Base-by-base conservation (phyloP, 345 rosid genomes). In the Arabis hirsuta region DNA sequence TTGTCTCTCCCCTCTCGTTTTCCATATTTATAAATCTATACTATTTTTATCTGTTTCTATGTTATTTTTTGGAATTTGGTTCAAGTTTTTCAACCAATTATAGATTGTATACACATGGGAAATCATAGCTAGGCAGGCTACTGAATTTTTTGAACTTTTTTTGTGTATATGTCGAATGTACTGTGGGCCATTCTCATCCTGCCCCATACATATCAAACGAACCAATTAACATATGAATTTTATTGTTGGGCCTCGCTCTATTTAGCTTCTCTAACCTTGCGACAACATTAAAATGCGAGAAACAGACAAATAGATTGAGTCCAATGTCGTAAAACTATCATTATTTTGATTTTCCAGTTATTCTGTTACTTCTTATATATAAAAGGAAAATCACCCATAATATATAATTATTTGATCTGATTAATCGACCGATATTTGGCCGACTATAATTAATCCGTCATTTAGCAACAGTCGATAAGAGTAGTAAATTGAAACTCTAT, bases 1-100 rank as follows among this genome's bases (percentile, higher is more conserved):
- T 61, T 69, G 59, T 62, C 69, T 69, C 31, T 59, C 50, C 43
- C 53, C 73, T 60, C 64, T 51, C 58, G 42, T 44, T 68, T 61
- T 67, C 57, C 43, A 75, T 60, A 16, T 34, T 38, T 47, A 26
- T 45, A 14, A 51, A 27, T 42, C 6, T n/a, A 32, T 32, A 39
- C 55, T 69, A 46, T 45, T 27, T 16, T 54, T 6, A 6, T 59
- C 60, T 53, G 57, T 54, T 38, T 62, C 11, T 27, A 62, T 76
- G 63, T 34, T 24, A 47, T 13, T 12, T 48, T 38, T 13, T 8
- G 59, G 42, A 34, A 39, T 26, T 39, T 38, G 6, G 53, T 56
- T 73, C 42, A 48, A 48, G 2, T 36, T 65, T 48, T 65, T n/a
- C 27, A 57, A 65, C 60, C 53, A 56, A 29, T 22, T 29, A 7